Percentiles rank a stretch among this genome's conserved stretches.
Conservation (phyloP, 495 filamentous ascomycete genomes). For the Acidomyces sp. region DNA sequence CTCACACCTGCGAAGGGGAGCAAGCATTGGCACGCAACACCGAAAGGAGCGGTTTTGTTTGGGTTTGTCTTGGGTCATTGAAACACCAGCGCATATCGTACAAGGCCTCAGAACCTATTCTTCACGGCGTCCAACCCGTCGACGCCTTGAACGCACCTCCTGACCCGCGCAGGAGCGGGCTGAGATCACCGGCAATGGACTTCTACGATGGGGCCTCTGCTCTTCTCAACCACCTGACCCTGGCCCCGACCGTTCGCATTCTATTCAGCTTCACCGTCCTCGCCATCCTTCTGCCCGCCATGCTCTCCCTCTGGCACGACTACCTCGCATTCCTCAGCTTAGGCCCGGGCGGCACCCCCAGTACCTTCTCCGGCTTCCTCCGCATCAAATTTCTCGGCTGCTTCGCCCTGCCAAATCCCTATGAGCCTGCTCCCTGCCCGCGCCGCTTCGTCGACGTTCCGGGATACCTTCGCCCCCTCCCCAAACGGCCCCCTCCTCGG, state of each 20-base stretch:
- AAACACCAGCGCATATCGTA: no score
- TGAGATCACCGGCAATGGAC: no score
- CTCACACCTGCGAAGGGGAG: background rate
- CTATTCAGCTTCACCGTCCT: conserved; percentile 2
- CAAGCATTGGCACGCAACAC: background rate
- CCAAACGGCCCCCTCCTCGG: conserved; percentile 46
- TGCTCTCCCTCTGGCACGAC: conserved; percentile 50
- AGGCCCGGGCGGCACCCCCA: conserved; percentile 69
- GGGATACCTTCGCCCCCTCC: conserved; percentile 38
- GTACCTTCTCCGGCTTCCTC: conserved; percentile 58
- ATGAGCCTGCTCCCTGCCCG: conserved; percentile 20
- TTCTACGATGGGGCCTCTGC: no score
- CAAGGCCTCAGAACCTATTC: no score
- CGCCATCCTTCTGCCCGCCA: conserved; percentile 36
- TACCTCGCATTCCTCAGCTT: conserved; percentile 64
- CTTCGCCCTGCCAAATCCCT: conserved; percentile 41
- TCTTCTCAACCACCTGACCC: conserved; percentile 1
- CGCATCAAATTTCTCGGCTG: conserved; percentile 47
- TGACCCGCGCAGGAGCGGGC: no score
- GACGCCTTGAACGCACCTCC: no score
- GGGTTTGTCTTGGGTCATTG: no score
- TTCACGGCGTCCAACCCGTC: no score
- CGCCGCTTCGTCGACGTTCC: conserved; percentile 20
- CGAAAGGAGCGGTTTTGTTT: no score
- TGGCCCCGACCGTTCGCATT: conserved; percentile 1